Evolutionary conservation across 495 filamentous ascomycete species (phyloP), one percentile per base, ranked within the genome.

Genomic region (Ascobolus immersus): DNA sequence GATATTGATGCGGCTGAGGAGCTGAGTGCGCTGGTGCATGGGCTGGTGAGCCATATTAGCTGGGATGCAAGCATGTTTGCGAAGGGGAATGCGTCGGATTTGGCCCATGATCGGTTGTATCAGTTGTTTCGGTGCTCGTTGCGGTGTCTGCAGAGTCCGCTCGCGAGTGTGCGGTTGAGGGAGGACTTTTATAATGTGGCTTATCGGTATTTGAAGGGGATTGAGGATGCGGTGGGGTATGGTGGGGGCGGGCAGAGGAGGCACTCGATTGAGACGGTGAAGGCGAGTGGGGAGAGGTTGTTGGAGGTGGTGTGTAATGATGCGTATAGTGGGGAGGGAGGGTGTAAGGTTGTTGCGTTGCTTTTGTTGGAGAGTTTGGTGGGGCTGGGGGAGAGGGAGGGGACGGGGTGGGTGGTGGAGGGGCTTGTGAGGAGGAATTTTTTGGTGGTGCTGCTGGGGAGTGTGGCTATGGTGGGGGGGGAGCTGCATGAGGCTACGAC

Each of bases 301-400:
- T 61, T 94, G 31, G 77, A 86, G 45, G 67, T 77, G 10, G 62
- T 91, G 37, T 93, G 80, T 48, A 84, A 94, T 50, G 86, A 99
- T 58, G 86, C 80, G 33, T 79, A 81, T 50, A 69, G 69, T 38
- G 79, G 79, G 12, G 73, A 82, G 48, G 66, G 73, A 14, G 62
- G 60, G 15, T 86, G 77, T 46, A 72, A 82, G 36, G 70, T 82
- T 11, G 69, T 82, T 3, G 77, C 86, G 21, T 59, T 91, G 21
- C 61, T 92, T 18, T 48, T 71, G 17, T 55, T 93, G 15, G 55
- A 79, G 18, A 71, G 73, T 15, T 56, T 79, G 12, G 57, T 92
- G 4, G 58, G 64, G 10, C 52, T 84, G 19, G 73, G 69, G 36
- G 62, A 62, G 31, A 56, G 64, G 21, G 66, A 75, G 37, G 61